Conservation (phyloP, 163 green algal species). For the Volvox carteri region DNA sequence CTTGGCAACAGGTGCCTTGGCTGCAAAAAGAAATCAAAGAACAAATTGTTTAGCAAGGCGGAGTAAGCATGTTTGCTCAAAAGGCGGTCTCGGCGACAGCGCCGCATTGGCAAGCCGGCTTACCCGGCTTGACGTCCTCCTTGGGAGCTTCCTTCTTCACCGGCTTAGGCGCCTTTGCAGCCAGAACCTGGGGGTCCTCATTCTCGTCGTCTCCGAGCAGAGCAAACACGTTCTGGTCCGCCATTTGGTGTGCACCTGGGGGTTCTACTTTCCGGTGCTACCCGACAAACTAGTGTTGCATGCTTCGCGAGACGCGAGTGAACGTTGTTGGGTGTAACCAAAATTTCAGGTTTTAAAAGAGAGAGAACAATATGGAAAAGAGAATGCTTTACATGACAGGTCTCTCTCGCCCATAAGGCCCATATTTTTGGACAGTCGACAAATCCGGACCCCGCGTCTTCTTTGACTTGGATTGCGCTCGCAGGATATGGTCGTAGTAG, state of each 20-base stretch:
- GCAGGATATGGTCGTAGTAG: too few species aligned
- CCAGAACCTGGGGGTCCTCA: conserved; percentile 52
- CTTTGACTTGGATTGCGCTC: too few species aligned
- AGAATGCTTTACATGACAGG: not conserved
- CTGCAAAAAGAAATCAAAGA: conserved; percentile 13
- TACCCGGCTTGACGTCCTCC: conserved; percentile 58
- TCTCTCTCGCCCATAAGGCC: not conserved
- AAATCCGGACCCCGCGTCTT: too few species aligned
- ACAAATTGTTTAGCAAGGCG: not conserved
- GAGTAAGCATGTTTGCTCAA: not conserved
- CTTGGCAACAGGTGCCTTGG: conserved; percentile 56
- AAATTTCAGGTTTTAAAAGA: conserved; percentile 6
- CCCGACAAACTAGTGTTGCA: conserved; percentile 48
- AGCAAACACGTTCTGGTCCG: conserved; percentile 62
- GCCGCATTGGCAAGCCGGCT: conserved; percentile 28
- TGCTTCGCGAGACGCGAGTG: conserved; percentile 46
- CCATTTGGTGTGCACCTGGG: conserved; percentile 44
- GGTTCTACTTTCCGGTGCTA: conserved; percentile 26
- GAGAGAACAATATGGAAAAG: not conserved
- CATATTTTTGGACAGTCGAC: too few species aligned
- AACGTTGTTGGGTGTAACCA: not conserved
- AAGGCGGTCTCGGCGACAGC: conserved; percentile 7
- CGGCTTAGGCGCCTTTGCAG: conserved; percentile 48
- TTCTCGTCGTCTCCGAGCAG: conserved; percentile 65
- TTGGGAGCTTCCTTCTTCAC: conserved; percentile 63